phyloP scores from a whole-genome alignment of 2,329 filamentous ascomycete genomes.

The Calonectria hawksworthii region DNA sequence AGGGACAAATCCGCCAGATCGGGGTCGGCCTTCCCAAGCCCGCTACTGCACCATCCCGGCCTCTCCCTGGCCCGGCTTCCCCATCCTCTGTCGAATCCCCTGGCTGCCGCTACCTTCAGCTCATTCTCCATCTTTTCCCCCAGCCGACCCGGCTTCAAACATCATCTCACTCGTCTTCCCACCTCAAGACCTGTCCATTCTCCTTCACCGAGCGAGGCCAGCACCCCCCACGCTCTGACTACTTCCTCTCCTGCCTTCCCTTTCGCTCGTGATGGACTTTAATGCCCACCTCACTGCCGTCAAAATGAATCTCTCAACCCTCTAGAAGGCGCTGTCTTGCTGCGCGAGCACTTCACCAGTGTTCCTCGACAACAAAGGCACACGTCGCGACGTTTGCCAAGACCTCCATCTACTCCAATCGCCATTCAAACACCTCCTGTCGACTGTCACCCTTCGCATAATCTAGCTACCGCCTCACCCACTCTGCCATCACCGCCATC shows the following conservation, averaged over 20 bases:
- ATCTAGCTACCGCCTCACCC: constrained; percentile 26
- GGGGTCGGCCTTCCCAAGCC: constrained; percentile 1
- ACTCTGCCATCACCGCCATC: not conserved
- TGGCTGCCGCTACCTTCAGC: constrained; percentile 11
- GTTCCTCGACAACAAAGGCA: constrained; percentile 36
- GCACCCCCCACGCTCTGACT: constrained; percentile 41
- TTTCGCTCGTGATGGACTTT: constrained; percentile 39
- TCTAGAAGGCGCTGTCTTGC: constrained; percentile 40
- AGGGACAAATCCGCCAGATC: not conserved
- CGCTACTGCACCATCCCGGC: constrained; percentile 6
- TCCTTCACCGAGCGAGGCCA: constrained; percentile 44
- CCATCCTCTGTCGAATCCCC: not conserved
- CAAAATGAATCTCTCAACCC: constrained; percentile 44
- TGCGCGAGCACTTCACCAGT: constrained; percentile 41
- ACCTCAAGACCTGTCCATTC: constrained; percentile 37
- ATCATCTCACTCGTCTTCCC: constrained; percentile 38
- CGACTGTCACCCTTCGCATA: not conserved
- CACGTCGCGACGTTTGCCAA: constrained; percentile 10
- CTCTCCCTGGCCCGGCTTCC: constrained; percentile 7
- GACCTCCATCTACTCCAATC: constrained; percentile 33
- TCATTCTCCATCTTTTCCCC: constrained; percentile 25
- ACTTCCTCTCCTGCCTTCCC: constrained; percentile 41
- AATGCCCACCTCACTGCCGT: constrained; percentile 38
- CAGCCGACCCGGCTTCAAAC: constrained; percentile 28
- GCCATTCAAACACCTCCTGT: not conserved